Percentiles rank a stretch among this genome's conserved stretches.
phyloP scores from a whole-genome alignment of 129 eudicot genomes.

The Helianthus tuberosus region DNA sequence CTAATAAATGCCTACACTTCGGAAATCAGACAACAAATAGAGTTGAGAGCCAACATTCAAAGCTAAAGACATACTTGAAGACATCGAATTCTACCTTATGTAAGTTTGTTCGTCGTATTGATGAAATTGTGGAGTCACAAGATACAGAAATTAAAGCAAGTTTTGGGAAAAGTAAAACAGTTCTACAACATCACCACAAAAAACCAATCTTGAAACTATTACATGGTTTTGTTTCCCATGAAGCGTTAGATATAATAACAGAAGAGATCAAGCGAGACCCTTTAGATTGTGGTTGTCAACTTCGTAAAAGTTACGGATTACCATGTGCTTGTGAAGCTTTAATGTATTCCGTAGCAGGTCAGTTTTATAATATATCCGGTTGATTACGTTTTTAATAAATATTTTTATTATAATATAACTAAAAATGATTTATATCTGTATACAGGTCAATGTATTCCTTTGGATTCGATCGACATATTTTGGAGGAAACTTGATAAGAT shows the following conservation, averaged over 20 bases:
- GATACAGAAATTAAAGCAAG: not conserved
- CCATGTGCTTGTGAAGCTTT: too few species aligned
- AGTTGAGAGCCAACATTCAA: too few species aligned
- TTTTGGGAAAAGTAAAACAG: not conserved
- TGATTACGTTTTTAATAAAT: too few species aligned
- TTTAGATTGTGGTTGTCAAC: too few species aligned
- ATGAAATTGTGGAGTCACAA: not conserved
- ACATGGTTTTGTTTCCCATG: not conserved
- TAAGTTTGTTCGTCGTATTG: not conserved
- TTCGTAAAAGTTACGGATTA: too few species aligned
- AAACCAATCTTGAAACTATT: not conserved
- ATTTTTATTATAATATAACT: too few species aligned
- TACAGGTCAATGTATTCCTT: not conserved
- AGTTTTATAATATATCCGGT: too few species aligned
- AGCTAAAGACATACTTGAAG: too few species aligned
- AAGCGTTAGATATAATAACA: not conserved
- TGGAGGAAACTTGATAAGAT: not conserved
- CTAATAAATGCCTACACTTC: not conserved
- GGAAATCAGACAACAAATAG: not conserved
- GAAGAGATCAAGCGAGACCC: not conserved
- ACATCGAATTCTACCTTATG: not conserved
- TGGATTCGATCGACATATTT: not conserved
- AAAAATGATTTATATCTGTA: not conserved
- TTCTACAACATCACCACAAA: not conserved
- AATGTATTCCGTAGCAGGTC: too few species aligned